phyloP scores from a whole-genome alignment of 73 alveolate species.

The Paramecium tetraurelia region DNA sequence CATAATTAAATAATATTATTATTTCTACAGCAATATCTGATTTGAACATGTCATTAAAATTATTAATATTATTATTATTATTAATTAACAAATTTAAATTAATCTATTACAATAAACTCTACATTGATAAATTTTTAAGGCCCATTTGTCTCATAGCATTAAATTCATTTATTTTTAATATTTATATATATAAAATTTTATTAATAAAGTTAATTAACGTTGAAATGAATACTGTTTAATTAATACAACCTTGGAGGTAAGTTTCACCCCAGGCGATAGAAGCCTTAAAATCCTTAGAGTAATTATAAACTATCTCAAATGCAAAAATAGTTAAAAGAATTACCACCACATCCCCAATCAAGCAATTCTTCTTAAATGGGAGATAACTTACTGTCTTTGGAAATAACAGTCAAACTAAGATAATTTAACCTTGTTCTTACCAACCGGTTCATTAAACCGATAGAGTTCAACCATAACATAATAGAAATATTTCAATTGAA shows the following conservation, averaged over 20 bases:
- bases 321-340: conserved; percentile 12
- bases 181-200: background rate
- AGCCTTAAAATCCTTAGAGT: conserved; percentile 26
- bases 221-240: background rate
- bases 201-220: background rate
- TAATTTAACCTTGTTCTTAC: background rate
- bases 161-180: background rate
- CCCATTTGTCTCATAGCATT: background rate
- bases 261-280: conserved; percentile 29
- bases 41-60: background rate
- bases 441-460: background rate
- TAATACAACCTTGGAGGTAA: background rate
- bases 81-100: background rate
- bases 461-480: background rate
- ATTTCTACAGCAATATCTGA: background rate
- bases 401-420: background rate
- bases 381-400: background rate
- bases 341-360: background rate
- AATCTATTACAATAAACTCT: background rate
- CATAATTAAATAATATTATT: background rate
- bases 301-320: background rate
- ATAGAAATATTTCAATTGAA: background rate
- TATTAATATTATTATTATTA: background rate
- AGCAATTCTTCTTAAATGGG: background rate
- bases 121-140: background rate